Evolutionary conservation across 768 basidiomycete species (phyloP).

Genomic region (Lenzites betulinus): DNA sequence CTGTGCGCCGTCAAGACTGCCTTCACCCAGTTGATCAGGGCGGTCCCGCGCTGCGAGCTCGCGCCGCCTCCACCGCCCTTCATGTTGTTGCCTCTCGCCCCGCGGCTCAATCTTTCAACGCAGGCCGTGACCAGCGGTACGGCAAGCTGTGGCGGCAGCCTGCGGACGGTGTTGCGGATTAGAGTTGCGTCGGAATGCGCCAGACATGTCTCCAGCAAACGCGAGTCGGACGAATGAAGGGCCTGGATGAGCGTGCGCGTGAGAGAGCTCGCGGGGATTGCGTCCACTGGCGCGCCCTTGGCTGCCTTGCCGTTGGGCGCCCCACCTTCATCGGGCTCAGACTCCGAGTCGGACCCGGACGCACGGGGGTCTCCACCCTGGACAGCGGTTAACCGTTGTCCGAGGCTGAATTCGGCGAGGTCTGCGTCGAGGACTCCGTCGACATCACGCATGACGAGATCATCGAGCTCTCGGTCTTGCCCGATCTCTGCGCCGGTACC

Average conservation of each 20-base stretch:
- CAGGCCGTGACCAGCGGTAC: constrained; percentile 86
- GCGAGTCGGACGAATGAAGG: constrained; percentile 90
- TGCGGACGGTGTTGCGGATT: constrained; percentile 83
- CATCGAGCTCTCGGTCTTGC: constrained; percentile 56
- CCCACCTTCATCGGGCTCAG: constrained; percentile 46
- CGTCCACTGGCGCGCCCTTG: constrained; percentile 35
- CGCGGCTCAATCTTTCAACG: constrained; percentile 83
- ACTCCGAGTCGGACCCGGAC: constrained; percentile 43
- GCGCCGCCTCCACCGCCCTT: constrained; percentile 80
- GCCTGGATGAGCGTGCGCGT: constrained; percentile 96
- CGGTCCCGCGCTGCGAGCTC: constrained; percentile 73
- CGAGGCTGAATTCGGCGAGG: constrained; percentile 88
- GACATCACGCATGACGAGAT: constrained; percentile 47
- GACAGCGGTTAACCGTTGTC: constrained; percentile 82
- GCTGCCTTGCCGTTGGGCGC: constrained; percentile 26
- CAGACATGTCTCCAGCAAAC: constrained; percentile 84
- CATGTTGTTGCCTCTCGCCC: constrained; percentile 67
- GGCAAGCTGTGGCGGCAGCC: constrained; percentile 84
- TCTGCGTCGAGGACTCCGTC: constrained; percentile 80
- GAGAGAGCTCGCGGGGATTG: constrained; percentile 81
- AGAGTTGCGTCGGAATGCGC: constrained; percentile 79
- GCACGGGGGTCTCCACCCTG: constrained; percentile 48
- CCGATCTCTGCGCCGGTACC: constrained; percentile 67
- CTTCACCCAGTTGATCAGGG: constrained; percentile 75
- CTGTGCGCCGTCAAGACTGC: constrained; percentile 84